Evolutionary conservation across 2,329 filamentous ascomycete genomes (phyloP), one percentile per base, ranked within the genome.

Genomic region (Fusarium lateritium): DNA sequence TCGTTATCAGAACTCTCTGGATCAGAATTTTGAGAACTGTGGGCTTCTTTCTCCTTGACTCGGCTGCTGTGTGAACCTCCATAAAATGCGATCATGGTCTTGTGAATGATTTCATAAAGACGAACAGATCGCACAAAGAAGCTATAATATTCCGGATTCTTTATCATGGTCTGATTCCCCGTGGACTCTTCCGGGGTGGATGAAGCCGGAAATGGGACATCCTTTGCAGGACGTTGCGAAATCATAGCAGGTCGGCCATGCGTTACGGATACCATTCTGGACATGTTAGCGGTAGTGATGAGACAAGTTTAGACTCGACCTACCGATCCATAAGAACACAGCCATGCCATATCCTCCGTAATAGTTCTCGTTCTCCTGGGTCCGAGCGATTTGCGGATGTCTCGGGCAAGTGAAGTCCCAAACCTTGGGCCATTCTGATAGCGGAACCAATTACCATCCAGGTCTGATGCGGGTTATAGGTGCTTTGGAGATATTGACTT

Each of bases 391-490:
- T 62, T 1, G 75, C 74, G 0, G 77, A 76, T 0, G 81, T 82
- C 39, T 83, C 79, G 0, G 79, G 76, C 5, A 83, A 70, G 50
- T 85, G 82, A 28, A 85, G 70, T 0, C 83, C 83, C 4, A 85
- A 57, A 0, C 82, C 81, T 50, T 85, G 82, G 0, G 84, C 84
- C 17, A 81, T 84, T 2, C 83, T 77, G 17, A 85, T 79, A 0
- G 83, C 83, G 6, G 82, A 75, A 0, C 83, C 83, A 1, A 83
- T 80, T 6, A 83, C 79, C 73, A 85, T 84, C 84, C 83, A 86
- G 2, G 82, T 84, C 58, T 83, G 80, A 59, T 85, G 81, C 0
- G 82, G 79, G 7, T 80, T 79, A 14, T 83, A 79, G 0, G 83
- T 85, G 45, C 83, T 83, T 43, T 85, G 84, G 0, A 85, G 72